Base-by-base conservation (phyloP, 2,329 filamentous ascomycete genomes). In the Thelonectria rubi region DNA sequence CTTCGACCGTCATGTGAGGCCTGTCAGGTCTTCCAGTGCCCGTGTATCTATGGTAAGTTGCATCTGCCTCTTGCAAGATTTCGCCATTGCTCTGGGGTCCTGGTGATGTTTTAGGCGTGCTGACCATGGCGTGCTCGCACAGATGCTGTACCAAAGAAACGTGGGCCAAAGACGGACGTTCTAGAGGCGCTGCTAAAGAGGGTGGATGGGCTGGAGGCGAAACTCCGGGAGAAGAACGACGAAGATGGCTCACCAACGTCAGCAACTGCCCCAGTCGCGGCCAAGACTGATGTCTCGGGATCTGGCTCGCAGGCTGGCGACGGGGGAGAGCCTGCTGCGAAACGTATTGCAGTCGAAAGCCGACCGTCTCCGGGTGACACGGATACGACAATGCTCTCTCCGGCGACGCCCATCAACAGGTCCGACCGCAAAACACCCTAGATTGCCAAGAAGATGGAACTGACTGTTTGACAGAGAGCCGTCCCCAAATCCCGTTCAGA, bases 111-210 rank as follows among this genome's bases (percentile, higher is more conserved):
- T 24, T n/a, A n/a, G 20, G 14, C 6, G 42, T 47, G 30, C 26
- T 60, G 42, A 63, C 43, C 40, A 12, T 40, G 55, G 58, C 18
- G 32, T 9, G 26, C 7, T 30, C 11, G 11, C 7, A 60, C 43
- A 94, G 92, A 97, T 80, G 93, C 93, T 24, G 87, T 95, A 17
- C 93, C 93, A 0, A 96, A 96, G 79, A 96, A 96, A 76, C 85
- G 93, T 74, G 93, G 93, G 0, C 93, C 93, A 3, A 97, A 97
- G 78, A 96, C 92, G 26, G 93, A 97, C 74, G 91, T 96, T 5
- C 81, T 96, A 32, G 93, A 96, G 75, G 92, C 93, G 1, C 80
- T 96, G 9, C 74, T 96, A 61, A 96, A 94, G 76, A 86, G 93
- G 55, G 92, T 96, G 2, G 93, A 96, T 74, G 92, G 92, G 1